These are phyloP conservation scores for Sporothrix sp. DNA, from an alignment of 2,329 filamentous ascomycete genomes.

Conservation along the genomic window DNA sequence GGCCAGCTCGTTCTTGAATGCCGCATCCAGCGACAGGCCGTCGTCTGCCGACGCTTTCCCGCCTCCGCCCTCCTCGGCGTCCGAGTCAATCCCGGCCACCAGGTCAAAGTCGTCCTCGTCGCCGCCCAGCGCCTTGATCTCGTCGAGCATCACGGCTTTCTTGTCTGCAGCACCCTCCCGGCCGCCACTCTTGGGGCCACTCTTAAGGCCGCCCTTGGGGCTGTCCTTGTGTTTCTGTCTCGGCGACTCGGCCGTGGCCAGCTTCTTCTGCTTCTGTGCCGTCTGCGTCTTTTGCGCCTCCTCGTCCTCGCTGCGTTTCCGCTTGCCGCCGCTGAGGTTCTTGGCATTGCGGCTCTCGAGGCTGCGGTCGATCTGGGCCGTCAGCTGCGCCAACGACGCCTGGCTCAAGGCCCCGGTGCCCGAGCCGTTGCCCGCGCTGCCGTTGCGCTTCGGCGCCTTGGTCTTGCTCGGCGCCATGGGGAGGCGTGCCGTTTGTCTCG, in stretches of 20 bases:
- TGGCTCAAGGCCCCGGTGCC: constrained; percentile 35
- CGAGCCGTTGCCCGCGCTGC: constrained; percentile 19
- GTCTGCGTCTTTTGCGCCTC: constrained; percentile 27
- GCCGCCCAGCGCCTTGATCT: constrained; percentile 56
- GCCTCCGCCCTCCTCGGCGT: constrained; percentile 34
- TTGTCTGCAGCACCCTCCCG: constrained; percentile 17
- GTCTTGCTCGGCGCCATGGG: constrained; percentile 20
- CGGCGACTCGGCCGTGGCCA: neutral
- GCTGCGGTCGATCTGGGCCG: constrained; percentile 46
- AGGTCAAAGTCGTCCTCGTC: constrained; percentile 55
- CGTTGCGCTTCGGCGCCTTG: constrained; percentile 29
- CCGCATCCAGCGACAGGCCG: constrained; percentile 21
- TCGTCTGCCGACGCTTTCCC: constrained; percentile 19
- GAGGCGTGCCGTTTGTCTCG: too few species aligned
- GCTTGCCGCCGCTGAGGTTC: constrained; percentile 19
- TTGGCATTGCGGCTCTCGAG: constrained; percentile 31
- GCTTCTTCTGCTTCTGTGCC: constrained; percentile 25
- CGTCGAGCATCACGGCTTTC: constrained; percentile 39
- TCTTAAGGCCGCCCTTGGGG: too few species aligned
- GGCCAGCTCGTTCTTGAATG: constrained; percentile 39
- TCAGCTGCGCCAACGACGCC: constrained; percentile 42
- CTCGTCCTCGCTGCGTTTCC: constrained; percentile 14
- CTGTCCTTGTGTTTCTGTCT: constrained; percentile 14
- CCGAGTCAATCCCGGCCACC: constrained; percentile 45
- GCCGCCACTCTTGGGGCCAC: too few species aligned